Evolutionary conservation across 192 early-diverging fungal genomes (phyloP), one percentile per base, ranked within the genome.

Genomic region (Coemansia sp.): DNA sequence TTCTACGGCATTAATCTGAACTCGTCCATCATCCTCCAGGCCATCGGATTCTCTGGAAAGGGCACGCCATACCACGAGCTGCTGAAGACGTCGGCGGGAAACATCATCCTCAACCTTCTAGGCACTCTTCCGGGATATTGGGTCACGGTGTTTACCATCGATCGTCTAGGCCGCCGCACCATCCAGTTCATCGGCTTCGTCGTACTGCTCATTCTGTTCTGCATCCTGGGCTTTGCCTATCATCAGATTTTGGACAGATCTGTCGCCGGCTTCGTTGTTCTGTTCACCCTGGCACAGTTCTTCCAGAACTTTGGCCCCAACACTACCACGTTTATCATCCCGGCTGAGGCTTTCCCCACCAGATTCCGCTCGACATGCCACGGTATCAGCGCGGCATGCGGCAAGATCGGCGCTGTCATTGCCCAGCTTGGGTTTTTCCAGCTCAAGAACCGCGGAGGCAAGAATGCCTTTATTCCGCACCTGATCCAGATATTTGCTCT

Each of bases 261-360:
- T 0, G 57, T 70, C 3, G 85, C 77, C 35, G 84, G 85, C 5
- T 92, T 90, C 64, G 77, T 90, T 4, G 82, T 90, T 15, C 70
- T 92, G 43, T 87, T 86, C 64, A 85, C 86, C 0, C 60, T 86
- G 20, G 87, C 89, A 2, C 86, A 90, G 66, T 84, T 94, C 73
- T 93, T 96, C 87, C 92, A 92, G 87, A 95, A 98, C 87, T 98
- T 93, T 86, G 96, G 96, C 32, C 96, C 96, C 51, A 98, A 98
- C 83, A 66, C 89, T 11, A 98, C 95, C 12, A 93, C 92, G 4
- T 93, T 93, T 57, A 90, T 93, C 54, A 85, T 92, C 57, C 92
- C 92, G 45, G 86, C 88, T 65, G 92, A 93, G 79, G 84, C 87
- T 15, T 93, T 91, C 80, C 92, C 92, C 7, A 93, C 92, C 18